A percentile compares a stretch with the other conserved stretches of the same genome.
These are phyloP conservation scores for Lactarius sp. DNA, from an alignment of 768 basidiomycete species.

Conservation along the genomic window DNA sequence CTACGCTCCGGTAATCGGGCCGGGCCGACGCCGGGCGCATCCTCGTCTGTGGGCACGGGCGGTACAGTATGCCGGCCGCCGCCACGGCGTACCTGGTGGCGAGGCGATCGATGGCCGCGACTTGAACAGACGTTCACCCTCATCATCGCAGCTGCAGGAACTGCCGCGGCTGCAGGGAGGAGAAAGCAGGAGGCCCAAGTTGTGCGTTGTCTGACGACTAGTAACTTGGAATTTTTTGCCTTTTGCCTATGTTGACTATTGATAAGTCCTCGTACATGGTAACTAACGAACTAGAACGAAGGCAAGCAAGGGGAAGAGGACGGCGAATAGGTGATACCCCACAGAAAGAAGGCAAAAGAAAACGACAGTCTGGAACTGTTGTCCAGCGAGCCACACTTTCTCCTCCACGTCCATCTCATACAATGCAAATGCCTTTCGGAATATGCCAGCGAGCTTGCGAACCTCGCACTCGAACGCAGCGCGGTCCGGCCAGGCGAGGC, in stretches of 20 bases:
- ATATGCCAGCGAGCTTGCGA: slow-evolving; percentile 87
- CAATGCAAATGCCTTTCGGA: slow-evolving; percentile 87
- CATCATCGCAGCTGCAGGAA: too few species aligned
- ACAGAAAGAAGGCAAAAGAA: neutral
- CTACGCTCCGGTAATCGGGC: too few species aligned
- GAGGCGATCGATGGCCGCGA: too few species aligned
- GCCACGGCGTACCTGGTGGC: too few species aligned
- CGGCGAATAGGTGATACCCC: neutral
- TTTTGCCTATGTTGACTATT: neutral
- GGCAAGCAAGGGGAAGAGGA: neutral
- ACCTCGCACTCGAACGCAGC: slow-evolving; percentile 88
- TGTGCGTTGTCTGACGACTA: too few species aligned
- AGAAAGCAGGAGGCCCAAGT: too few species aligned
- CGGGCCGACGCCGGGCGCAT: too few species aligned
- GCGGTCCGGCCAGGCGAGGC: slow-evolving; percentile 84
- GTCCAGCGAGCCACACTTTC: slow-evolving; percentile 76
- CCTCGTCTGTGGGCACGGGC: too few species aligned
- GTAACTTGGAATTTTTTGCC: too few species aligned
- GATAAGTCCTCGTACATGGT: slow-evolving; percentile 7
- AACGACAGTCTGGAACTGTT: slow-evolving; percentile 23
- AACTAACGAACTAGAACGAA: neutral
- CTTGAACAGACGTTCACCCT: too few species aligned
- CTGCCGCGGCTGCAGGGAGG: too few species aligned
- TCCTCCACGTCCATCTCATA: slow-evolving; percentile 84
- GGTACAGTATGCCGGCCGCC: too few species aligned